phyloP scores from a whole-genome alignment of 257 asterid genomes.

The Scutellaria baicalensis region DNA sequence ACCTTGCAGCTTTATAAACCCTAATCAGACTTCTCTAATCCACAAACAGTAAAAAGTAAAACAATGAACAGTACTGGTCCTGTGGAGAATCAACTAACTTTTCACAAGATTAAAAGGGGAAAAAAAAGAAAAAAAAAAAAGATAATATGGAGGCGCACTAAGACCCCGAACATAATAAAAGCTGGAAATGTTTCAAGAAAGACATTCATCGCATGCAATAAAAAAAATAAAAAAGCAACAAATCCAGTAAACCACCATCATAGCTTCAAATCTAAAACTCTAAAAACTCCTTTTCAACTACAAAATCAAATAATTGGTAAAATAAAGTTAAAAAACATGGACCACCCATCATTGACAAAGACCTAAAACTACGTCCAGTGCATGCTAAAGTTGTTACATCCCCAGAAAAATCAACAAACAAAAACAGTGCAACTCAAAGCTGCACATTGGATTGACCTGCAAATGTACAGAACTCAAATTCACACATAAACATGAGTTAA shows the following conservation, averaged over 20 bases:
- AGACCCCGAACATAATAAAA: not conserved
- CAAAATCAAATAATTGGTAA: constrained; percentile 16
- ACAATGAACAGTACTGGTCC: constrained; percentile 9
- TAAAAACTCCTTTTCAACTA: constrained; percentile 11
- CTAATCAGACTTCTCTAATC: constrained; percentile 15
- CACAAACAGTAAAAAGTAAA: constrained; percentile 15
- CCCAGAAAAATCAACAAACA: not conserved
- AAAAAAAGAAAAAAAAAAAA: not conserved
- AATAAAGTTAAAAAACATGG: not conserved
- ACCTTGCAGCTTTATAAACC: constrained; percentile 22
- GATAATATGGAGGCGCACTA: constrained; percentile 3
- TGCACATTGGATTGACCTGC: not conserved
- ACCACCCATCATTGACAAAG: constrained; percentile 29
- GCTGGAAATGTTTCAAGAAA: constrained; percentile 7
- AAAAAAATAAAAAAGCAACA: constrained; percentile 13
- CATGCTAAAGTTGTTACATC: constrained; percentile 24
- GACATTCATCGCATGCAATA: constrained; percentile 30
- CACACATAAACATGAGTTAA: not conserved
- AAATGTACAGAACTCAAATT: not conserved
- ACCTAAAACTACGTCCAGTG: constrained; percentile 22
- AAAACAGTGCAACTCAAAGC: not conserved
- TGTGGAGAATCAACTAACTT: constrained; percentile 4
- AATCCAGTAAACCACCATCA: constrained; percentile 5
- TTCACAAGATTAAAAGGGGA: not conserved
- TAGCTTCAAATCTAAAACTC: constrained; percentile 3